These are phyloP conservation scores for Nemania bipapillata DNA, from an alignment of 2,329 filamentous ascomycete species.

Conservation along the genomic window DNA sequence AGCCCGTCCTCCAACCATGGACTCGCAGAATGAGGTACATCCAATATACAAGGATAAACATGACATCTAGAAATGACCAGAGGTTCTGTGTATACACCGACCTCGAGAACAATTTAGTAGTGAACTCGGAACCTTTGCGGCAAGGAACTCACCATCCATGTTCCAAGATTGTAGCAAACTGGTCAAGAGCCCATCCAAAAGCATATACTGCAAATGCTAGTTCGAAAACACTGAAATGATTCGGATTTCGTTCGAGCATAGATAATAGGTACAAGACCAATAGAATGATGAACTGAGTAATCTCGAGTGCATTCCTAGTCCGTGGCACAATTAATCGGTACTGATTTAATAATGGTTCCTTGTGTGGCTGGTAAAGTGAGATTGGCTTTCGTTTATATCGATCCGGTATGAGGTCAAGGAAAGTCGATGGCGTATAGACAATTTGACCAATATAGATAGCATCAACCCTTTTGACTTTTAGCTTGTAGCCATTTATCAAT, in stretches of 20 bases:
- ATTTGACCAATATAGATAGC: constrained; percentile 84
- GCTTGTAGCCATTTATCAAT: neutral
- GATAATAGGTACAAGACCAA: constrained; percentile 75
- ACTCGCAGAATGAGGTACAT: constrained; percentile 75
- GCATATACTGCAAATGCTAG: constrained; percentile 76
- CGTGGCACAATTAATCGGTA: constrained; percentile 85
- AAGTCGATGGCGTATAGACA: constrained; percentile 83
- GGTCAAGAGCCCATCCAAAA: constrained; percentile 81
- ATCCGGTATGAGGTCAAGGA: constrained; percentile 85
- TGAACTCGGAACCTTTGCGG: neutral
- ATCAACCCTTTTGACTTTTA: constrained; percentile 63
- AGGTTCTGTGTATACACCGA: constrained; percentile 87
- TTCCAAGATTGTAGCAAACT: constrained; percentile 79
- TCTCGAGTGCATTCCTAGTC: constrained; percentile 79
- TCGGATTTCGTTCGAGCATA: constrained; percentile 75
- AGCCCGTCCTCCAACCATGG: constrained; percentile 66
- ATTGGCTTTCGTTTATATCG: constrained; percentile 87
- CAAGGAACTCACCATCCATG: constrained; percentile 67
- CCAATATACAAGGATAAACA: constrained; percentile 77
- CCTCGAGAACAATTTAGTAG: constrained; percentile 56
- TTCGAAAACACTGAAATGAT: constrained; percentile 67
- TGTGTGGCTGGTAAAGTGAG: constrained; percentile 79
- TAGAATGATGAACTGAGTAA: constrained; percentile 76
- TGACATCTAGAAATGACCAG: constrained; percentile 87
- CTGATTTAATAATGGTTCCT: constrained; percentile 81